Base-by-base conservation (phyloP, 441 rosid genomes). In the Gossypium trilobum region DNA sequence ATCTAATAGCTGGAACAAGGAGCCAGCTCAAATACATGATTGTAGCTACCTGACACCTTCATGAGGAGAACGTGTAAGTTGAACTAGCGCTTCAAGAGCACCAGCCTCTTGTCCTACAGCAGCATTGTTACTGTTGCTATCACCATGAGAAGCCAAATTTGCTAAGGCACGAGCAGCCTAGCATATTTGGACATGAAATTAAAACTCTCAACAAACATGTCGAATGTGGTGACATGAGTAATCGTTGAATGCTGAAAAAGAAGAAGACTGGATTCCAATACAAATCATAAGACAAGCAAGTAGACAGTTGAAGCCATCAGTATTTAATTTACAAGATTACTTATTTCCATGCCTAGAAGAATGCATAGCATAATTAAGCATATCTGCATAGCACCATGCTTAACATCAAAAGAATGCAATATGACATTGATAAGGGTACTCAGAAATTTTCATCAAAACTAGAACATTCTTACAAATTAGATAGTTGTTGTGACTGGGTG, bases 111-210 rank as follows among this genome's bases (percentile, higher is more conserved):
- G 93, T 75, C 99, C 99, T 78, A 94, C 96, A 14, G 96, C 97
- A 77, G 97, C 89, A 83, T 94, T 94, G 69, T 94, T 94, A 57
- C 83, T 86, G 73, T 94, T 94, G 82, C 94, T 94, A 80, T 94
- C 99, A 77, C 99, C 99, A 80, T 94, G 99, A 84, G 99, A 97
- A 83, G 99, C 99, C 83, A 92, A 82, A 77, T 94, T 94, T 77
- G 99, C 97, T 77, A 94, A 85, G 25, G 97, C 99, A 58, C 99
- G 97, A 74, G 99, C 99, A 87, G 99, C 97, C 99, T 94, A 79
- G 17, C 46, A 73, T 31, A 36, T 68, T 29, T 22, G 42, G 67
- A 74, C 3, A 39, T 31, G 60, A 62, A 9, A 62, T 42, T 13
- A 58, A 76, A 46, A 52, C 52, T 59, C 44, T 39, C 72, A 65